These are phyloP conservation scores for Cerioporus squamosus DNA, from an alignment of 1,284 basidiomycete species.

Conservation along the genomic window DNA sequence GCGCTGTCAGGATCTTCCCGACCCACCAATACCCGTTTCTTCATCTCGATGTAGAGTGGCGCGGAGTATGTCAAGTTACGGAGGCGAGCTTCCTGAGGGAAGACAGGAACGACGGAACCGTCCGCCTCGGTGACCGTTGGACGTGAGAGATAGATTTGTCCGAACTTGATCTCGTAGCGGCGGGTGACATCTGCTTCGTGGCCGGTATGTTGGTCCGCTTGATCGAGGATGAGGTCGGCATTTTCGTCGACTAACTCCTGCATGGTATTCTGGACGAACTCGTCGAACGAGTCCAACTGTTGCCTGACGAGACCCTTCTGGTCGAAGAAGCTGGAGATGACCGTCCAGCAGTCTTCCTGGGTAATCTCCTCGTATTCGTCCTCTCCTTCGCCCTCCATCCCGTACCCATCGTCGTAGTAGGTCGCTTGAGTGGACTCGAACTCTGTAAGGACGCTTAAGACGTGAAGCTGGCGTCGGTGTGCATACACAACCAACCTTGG, in stretches of 20 bases:
- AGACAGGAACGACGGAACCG: slow-evolving; percentile 91
- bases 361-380: slow-evolving; percentile 79
- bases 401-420: slow-evolving; percentile 64
- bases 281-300: slow-evolving; percentile 98
- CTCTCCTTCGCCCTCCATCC: slow-evolving; percentile 65
- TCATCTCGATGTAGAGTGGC: slow-evolving; percentile 96
- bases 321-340: slow-evolving; percentile 96
- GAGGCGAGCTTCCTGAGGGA: slow-evolving; percentile 96
- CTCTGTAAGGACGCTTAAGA: slow-evolving; percentile 6
- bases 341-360: slow-evolving; percentile 94
- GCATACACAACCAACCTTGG: slow-evolving; percentile 16
- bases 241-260: slow-evolving; percentile 99
- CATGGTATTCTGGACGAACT: slow-evolving; percentile 99
- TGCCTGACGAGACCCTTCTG: slow-evolving; percentile 98
- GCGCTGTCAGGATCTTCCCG: slow-evolving; percentile 82
- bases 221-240: slow-evolving; percentile 91
- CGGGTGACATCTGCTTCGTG: slow-evolving; percentile 79
- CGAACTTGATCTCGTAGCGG: slow-evolving; percentile 97
- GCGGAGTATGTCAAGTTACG: slow-evolving; percentile 96
- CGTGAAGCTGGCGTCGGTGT: too few relatives aligned
- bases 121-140: slow-evolving; percentile 96
- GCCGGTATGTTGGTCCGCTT: slow-evolving; percentile 94
- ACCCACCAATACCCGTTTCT: slow-evolving; percentile 82
- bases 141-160: slow-evolving; percentile 95
- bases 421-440: slow-evolving; percentile 49